phyloP scores from a whole-genome alignment of 441 rosid genomes.

The Adansonia grandidieri region DNA sequence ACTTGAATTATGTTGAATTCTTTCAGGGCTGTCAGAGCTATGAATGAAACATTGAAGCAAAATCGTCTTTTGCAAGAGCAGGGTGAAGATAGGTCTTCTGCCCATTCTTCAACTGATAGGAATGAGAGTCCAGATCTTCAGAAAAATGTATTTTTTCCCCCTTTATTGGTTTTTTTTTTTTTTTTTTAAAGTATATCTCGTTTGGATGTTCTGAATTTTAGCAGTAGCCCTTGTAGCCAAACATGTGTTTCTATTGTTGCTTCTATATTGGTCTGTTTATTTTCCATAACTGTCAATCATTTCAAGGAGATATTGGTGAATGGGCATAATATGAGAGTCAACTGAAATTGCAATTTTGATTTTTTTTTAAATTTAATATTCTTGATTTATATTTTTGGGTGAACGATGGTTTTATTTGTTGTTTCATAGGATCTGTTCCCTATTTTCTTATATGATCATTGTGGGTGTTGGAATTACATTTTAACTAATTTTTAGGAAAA shows the following conservation, averaged over 20 bases:
- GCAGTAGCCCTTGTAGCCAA: not conserved
- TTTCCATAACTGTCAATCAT: not conserved
- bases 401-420: not conserved
- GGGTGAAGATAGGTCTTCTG: slow-evolving; percentile 54
- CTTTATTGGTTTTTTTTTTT: no score
- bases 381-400: not conserved
- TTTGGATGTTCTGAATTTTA: not conserved
- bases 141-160: slow-evolving; percentile 56
- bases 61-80: slow-evolving; percentile 75
- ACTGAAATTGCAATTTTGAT: not conserved
- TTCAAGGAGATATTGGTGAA: slow-evolving; percentile 5
- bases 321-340: not conserved
- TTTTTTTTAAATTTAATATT: not conserved
- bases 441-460: not conserved
- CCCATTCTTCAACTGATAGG: slow-evolving; percentile 55
- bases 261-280: not conserved
- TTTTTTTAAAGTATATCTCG: not conserved
- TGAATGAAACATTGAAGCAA: slow-evolving; percentile 98
- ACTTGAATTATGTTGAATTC: slow-evolving; percentile 15
- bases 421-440: slow-evolving; percentile 8
- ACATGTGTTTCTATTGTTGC: slow-evolving; percentile 2
- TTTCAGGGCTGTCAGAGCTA: slow-evolving; percentile 96
- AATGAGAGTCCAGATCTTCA: slow-evolving; percentile 54
- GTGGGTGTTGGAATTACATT: slow-evolving; percentile 4
- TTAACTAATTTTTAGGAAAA: not conserved